Evolutionary conservation across 2,329 filamentous ascomycete species (phyloP).

Genomic region (Didymella exigua): DNA sequence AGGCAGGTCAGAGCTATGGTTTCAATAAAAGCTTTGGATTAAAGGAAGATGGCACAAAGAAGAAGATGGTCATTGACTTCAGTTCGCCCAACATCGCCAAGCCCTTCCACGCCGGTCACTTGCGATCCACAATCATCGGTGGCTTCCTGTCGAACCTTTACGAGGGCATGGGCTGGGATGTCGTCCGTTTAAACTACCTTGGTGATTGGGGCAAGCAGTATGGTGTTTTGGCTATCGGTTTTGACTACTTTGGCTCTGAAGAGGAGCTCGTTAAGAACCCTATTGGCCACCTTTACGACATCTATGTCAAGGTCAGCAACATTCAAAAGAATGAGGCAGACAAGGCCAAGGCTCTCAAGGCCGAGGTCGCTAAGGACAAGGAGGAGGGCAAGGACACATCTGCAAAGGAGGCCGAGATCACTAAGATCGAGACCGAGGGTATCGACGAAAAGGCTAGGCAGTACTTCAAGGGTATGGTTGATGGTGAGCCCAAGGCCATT

Average conservation of each 20-base stretch:
- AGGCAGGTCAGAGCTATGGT: slow-evolving; percentile 66
- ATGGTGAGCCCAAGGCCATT: slow-evolving; percentile 64
- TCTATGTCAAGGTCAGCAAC: slow-evolving; percentile 77
- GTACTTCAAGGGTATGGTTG: slow-evolving; percentile 72
- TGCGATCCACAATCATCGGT: slow-evolving; percentile 78
- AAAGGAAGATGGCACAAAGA: slow-evolving; percentile 65
- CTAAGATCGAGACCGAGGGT: slow-evolving; percentile 46
- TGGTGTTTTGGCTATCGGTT: slow-evolving; percentile 73
- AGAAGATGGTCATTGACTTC: slow-evolving; percentile 78
- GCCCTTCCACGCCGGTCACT: slow-evolving; percentile 76
- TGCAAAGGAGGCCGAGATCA: slow-evolving; percentile 49
- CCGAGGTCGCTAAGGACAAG: slow-evolving; percentile 44
- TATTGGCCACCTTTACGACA: slow-evolving; percentile 80
- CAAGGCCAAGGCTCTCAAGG: slow-evolving; percentile 63
- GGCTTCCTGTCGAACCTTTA: slow-evolving; percentile 74
- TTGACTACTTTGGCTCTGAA: slow-evolving; percentile 75
- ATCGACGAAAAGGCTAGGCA: slow-evolving; percentile 74
- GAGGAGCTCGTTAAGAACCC: slow-evolving; percentile 73
- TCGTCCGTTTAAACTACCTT: slow-evolving; percentile 74
- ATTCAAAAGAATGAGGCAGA: slow-evolving; percentile 70
- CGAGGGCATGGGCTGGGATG: slow-evolving; percentile 71
- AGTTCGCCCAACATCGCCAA: slow-evolving; percentile 87
- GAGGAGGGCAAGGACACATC: slow-evolving; percentile 52
- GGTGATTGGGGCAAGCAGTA: slow-evolving; percentile 82
- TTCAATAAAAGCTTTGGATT: slow-evolving; percentile 65